These are phyloP conservation scores for Cladosporium velox DNA, from an alignment of 2,329 filamentous ascomycete genomes.

Conservation along the genomic window DNA sequence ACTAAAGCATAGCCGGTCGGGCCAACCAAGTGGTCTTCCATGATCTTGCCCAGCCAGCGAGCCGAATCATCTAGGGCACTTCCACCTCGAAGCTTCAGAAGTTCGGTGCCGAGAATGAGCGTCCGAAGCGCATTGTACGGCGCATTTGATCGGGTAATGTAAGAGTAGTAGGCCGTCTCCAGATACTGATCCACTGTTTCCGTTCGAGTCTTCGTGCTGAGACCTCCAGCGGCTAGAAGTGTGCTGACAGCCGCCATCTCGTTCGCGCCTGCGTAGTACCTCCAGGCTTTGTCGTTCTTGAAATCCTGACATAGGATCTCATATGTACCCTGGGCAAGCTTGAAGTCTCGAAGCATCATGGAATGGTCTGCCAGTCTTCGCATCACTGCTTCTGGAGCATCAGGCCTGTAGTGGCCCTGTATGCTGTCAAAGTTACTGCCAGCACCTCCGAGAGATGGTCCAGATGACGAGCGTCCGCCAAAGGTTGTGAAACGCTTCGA, in stretches of 20 bases:
- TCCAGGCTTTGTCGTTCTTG: slow-evolving; percentile 95
- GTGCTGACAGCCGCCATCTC: slow-evolving; percentile 91
- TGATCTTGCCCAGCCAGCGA: slow-evolving; percentile 75
- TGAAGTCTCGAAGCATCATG: slow-evolving; percentile 97
- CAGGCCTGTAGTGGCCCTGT: slow-evolving; percentile 79
- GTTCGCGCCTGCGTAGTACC: slow-evolving; percentile 86
- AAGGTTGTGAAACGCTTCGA: slow-evolving; percentile 89
- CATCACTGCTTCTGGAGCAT: slow-evolving; percentile 85
- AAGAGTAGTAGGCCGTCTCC: slow-evolving; percentile 89
- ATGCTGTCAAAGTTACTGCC: slow-evolving; percentile 75
- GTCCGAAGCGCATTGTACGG: slow-evolving; percentile 80
- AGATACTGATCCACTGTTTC: slow-evolving; percentile 86
- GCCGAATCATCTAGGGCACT: slow-evolving; percentile 83
- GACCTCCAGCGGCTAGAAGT: slow-evolving; percentile 69
- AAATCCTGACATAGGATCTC: slow-evolving; percentile 88
- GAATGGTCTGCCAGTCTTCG: slow-evolving; percentile 91
- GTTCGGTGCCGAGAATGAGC: slow-evolving; percentile 74
- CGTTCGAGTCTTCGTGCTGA: slow-evolving; percentile 72
- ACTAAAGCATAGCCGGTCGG: slow-evolving; percentile 77
- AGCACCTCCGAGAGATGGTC: slow-evolving; percentile 45
- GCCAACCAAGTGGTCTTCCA: slow-evolving; percentile 77
- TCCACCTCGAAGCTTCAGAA: slow-evolving; percentile 77
- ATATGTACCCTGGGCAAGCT: slow-evolving; percentile 86
- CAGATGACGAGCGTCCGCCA: slow-evolving; percentile 63
- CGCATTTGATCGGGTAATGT: slow-evolving; percentile 78